Conservation (phyloP, 768 basidiomycete genomes). For the Phlebiopsis flavidoalba region DNA sequence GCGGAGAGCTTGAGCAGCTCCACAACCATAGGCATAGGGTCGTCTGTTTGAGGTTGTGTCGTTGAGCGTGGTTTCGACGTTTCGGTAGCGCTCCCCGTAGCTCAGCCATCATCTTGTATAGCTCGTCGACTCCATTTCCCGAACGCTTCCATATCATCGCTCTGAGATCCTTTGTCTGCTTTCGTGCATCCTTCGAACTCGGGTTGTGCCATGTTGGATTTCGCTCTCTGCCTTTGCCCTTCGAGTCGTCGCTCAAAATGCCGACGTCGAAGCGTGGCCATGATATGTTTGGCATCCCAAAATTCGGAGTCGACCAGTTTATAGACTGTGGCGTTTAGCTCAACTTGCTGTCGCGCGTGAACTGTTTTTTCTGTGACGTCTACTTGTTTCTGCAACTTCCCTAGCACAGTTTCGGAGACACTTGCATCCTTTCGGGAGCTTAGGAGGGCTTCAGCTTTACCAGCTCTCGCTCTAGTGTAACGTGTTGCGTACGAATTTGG, state of each 20-base stretch:
- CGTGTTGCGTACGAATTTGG: slow-evolving; percentile 27
- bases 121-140: slow-evolving; percentile 9
- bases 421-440: slow-evolving; percentile 18
- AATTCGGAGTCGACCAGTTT: slow-evolving; percentile 31
- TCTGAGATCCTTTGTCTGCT: slow-evolving; percentile 26
- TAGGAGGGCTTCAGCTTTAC: slow-evolving; percentile 21
- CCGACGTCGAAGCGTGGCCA: neutral
- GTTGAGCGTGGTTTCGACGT: neutral
- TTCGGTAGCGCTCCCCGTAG: neutral
- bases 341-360: slow-evolving; percentile 26
- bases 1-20: neutral
- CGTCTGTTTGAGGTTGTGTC: neutral
- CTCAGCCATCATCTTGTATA: slow-evolving; percentile 3
- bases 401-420: slow-evolving; percentile 22
- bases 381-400: slow-evolving; percentile 22
- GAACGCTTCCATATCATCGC: slow-evolving; percentile 12
- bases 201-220: neutral
- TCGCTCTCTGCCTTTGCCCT: slow-evolving; percentile 1
- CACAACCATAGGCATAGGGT: neutral
- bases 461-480: slow-evolving; percentile 30
- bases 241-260: neutral
- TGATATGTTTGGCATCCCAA: slow-evolving; percentile 28
- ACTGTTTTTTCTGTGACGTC: slow-evolving; percentile 17
- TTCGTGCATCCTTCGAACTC: neutral
- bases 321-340: slow-evolving; percentile 25